phyloP scores from a whole-genome alignment of 805 yeast genomes.

The Myxozyma kluyveri region DNA sequence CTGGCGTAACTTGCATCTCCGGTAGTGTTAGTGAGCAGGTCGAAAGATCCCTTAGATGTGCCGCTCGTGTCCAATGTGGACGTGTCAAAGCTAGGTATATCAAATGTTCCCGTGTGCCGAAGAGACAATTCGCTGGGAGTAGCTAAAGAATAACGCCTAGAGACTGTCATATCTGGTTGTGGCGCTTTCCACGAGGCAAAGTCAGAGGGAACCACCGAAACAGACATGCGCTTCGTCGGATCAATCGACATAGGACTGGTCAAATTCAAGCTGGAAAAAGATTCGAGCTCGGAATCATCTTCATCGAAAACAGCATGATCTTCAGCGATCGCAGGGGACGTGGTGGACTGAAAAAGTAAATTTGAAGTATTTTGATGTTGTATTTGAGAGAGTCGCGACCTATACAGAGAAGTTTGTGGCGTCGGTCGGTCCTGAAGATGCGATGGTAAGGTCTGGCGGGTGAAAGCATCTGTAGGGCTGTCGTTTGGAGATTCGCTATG shows the following conservation, averaged over 20 bases:
- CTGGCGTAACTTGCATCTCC: too few relatives aligned
- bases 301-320: constrained; percentile 20
- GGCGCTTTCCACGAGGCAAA: background rate
- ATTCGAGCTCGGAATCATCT: constrained; percentile 13
- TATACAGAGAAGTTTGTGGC: background rate
- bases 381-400: background rate
- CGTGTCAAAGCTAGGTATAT: too few relatives aligned
- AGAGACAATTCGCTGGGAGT: background rate
- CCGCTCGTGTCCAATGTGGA: background rate
- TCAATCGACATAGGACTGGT: constrained; percentile 1
- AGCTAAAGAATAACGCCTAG: background rate
- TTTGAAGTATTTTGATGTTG: too few relatives aligned
- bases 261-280: background rate
- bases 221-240: constrained; percentile 7
- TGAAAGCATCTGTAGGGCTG: constrained; percentile 7
- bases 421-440: background rate
- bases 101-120: too few relatives aligned
- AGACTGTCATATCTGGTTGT: background rate
- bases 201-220: background rate
- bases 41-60: background rate
- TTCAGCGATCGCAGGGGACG: constrained; percentile 12
- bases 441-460: background rate
- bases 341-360: background rate
- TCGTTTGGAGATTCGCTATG: background rate
- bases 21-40: background rate